Conservation (phyloP, 2,329 filamentous ascomycete genomes). For the Aureobasidium sp. region DNA sequence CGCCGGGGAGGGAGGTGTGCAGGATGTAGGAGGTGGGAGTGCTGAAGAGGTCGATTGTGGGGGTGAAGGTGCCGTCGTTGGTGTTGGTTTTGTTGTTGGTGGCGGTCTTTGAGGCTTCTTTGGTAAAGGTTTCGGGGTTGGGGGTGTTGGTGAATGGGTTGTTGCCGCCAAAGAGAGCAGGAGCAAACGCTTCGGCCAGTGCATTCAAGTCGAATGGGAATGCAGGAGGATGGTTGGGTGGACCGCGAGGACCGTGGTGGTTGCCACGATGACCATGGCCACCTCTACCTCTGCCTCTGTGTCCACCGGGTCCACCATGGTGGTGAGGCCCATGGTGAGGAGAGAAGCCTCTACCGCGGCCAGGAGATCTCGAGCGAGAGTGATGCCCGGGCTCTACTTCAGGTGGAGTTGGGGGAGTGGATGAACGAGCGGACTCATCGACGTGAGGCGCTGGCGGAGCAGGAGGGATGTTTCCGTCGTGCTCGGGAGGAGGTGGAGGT, state of each 20-base stretch:
- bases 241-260: slow-evolving; percentile 16
- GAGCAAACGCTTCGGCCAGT: slow-evolving; percentile 16
- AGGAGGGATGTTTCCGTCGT: background rate
- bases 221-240: slow-evolving; percentile 18
- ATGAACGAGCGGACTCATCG: slow-evolving; percentile 13
- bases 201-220: slow-evolving; percentile 6
- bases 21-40: slow-evolving; percentile 57
- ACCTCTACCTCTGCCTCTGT: background rate
- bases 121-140: slow-evolving; percentile 32
- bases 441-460: slow-evolving; percentile 18
- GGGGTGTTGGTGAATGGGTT: slow-evolving; percentile 33
- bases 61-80: slow-evolving; percentile 38
- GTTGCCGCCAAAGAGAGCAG: slow-evolving; percentile 28
- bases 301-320: background rate
- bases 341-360: background rate
- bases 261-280: slow-evolving; percentile 1
- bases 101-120: background rate
- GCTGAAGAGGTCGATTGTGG: slow-evolving; percentile 69
- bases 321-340: slow-evolving; percentile 15
- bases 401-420: slow-evolving; percentile 19
- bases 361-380: too few relatives aligned
- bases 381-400: slow-evolving; percentile 18
- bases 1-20: slow-evolving; percentile 67
- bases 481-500: slow-evolving; percentile 9
- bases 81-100: slow-evolving; percentile 53